Evolutionary conservation across 345 rosid species (phyloP).

Genomic region (Lumnitzera racemosa): DNA sequence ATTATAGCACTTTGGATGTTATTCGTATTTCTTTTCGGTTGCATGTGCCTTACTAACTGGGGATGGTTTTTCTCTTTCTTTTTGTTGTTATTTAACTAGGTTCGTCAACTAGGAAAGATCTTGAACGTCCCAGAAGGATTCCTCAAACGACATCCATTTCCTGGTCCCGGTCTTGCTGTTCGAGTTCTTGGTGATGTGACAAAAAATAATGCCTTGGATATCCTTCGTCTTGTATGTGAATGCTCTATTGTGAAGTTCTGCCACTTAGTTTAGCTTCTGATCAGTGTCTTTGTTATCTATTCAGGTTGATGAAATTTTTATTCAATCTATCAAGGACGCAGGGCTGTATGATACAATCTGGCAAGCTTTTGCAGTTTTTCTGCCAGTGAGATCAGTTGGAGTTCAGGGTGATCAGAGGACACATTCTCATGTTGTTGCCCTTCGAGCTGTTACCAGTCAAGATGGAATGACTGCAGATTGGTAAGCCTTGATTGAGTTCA

Average conservation of each 20-base stretch:
- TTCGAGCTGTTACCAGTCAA: conserved; percentile 97
- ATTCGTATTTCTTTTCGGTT: neutral
- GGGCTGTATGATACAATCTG: conserved; percentile 91
- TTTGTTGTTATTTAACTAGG: conserved; percentile 33
- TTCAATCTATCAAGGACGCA: conserved; percentile 93
- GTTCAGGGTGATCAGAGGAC: conserved; percentile 99
- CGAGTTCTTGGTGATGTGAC: conserved; percentile 94
- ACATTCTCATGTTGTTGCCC: conserved; percentile 98
- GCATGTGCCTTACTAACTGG: too few species aligned
- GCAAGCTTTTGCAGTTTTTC: conserved; percentile 99
- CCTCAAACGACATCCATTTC: conserved; percentile 95
- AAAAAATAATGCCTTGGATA: conserved; percentile 78
- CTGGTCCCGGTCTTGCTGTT: conserved; percentile 98
- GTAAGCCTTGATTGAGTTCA: conserved; percentile 26
- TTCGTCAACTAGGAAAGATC: conserved; percentile 82
- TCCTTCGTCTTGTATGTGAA: conserved; percentile 69
- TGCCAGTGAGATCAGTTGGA: conserved; percentile 94
- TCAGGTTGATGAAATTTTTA: conserved; percentile 95
- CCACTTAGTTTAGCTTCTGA: neutral
- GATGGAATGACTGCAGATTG: conserved; percentile 99
- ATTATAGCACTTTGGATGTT: neutral
- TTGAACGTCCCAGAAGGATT: conserved; percentile 78
- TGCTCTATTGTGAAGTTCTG: neutral
- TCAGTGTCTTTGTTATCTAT: neutral
- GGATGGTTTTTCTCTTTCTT: neutral